Percentiles rank a stretch among this genome's conserved stretches.
phyloP scores from a whole-genome alignment of 2,329 filamentous ascomycete genomes.

The Endothia cerciana region DNA sequence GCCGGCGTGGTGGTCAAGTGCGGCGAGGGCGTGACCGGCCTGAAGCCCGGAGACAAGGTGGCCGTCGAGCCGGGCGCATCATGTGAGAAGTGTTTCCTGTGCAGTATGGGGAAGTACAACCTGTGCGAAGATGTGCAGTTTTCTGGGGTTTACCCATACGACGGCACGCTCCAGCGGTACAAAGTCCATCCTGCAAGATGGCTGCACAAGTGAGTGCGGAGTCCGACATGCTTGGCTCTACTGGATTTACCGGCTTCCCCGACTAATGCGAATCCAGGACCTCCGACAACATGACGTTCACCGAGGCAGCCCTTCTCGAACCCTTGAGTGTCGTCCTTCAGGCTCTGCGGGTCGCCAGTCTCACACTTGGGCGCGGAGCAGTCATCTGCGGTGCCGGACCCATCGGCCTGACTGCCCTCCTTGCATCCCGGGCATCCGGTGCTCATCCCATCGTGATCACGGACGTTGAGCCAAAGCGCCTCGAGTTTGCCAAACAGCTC shows the following conservation, averaged over 20 bases:
- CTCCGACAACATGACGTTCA: slow-evolving; percentile 59
- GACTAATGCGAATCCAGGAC: slow-evolving; percentile 39
- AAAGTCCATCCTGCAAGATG: slow-evolving; percentile 65
- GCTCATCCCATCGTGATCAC: slow-evolving; percentile 68
- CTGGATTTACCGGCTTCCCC: slow-evolving; percentile 22
- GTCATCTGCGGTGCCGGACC: slow-evolving; percentile 67
- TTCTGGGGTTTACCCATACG: slow-evolving; percentile 63
- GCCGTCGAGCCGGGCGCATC: slow-evolving; percentile 70
- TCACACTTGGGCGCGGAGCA: slow-evolving; percentile 58
- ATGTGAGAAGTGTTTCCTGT: slow-evolving; percentile 63
- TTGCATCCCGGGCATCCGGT: slow-evolving; percentile 62
- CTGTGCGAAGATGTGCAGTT: slow-evolving; percentile 66
- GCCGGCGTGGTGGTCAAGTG: slow-evolving; percentile 62
- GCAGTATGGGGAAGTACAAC: slow-evolving; percentile 63
- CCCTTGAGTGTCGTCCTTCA: slow-evolving; percentile 67
- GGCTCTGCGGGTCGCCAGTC: slow-evolving; percentile 56
- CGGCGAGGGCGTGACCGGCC: slow-evolving; percentile 56
- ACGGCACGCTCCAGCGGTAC: slow-evolving; percentile 64
- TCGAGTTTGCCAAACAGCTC: slow-evolving; percentile 61
- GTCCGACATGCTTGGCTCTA: background rate
- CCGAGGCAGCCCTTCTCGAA: slow-evolving; percentile 66
- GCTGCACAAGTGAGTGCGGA: slow-evolving; percentile 50
- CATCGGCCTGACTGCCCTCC: slow-evolving; percentile 63
- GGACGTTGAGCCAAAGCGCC: slow-evolving; percentile 59
- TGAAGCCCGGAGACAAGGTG: slow-evolving; percentile 64